These are phyloP conservation scores for Paramecium pentaurelia DNA, from an alignment of 73 alveolate species.

Conservation along the genomic window DNA sequence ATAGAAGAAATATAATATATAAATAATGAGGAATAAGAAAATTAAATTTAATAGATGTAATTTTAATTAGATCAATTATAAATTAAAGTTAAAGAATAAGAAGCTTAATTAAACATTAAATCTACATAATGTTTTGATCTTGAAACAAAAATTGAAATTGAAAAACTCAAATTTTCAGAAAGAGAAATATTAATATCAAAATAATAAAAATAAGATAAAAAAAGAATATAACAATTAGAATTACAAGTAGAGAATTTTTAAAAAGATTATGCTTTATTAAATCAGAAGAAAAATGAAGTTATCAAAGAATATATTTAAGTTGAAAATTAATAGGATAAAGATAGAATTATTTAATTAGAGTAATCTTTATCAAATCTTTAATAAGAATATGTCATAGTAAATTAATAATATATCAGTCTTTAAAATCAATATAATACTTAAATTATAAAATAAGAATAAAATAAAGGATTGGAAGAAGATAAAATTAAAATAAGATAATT, in stretches of 20 bases:
- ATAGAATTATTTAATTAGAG: not conserved
- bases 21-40: not conserved
- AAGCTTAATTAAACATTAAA: not conserved
- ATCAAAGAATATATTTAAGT: not conserved
- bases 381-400: not conserved
- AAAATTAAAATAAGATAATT: not conserved
- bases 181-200: not conserved
- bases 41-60: not conserved
- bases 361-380: not conserved
- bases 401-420: not conserved
- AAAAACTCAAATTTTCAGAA: not conserved
- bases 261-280: not conserved
- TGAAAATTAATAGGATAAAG: not conserved
- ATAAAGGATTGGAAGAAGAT: not conserved
- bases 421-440: not conserved
- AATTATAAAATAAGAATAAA: not conserved
- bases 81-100: not conserved
- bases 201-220: not conserved
- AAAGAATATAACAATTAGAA: not conserved
- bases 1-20: not conserved
- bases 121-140: not conserved
- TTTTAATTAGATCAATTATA: not conserved
- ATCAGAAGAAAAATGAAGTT: not conserved
- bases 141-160: not conserved
- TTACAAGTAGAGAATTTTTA: not conserved